phyloP scores from a whole-genome alignment of 352 stramenopile genomes.

The Pythium apleroticum region DNA sequence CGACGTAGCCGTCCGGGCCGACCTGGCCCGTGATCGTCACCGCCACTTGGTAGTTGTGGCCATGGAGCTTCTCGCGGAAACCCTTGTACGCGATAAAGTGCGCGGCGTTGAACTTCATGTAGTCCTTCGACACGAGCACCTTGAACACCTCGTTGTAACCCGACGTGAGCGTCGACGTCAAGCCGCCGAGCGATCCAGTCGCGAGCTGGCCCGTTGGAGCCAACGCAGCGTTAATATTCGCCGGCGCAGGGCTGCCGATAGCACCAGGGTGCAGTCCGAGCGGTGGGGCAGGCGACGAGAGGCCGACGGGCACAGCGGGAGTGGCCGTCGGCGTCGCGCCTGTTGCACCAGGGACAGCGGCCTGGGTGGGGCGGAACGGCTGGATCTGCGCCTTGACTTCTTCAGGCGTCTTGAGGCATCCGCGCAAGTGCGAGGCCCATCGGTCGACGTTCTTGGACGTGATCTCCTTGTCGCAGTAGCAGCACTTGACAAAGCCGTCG shows the following conservation, averaged over 20 bases:
- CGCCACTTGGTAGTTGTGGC: constrained; percentile 97
- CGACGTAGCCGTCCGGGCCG: constrained; percentile 93
- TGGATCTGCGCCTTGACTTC: constrained; percentile 80
- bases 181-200: constrained; percentile 16
- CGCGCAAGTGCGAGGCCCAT: constrained; percentile 78
- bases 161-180: constrained; percentile 29
- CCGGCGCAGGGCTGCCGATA: constrained; percentile 8
- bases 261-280: constrained; percentile 20
- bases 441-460: constrained; percentile 81
- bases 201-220: constrained; percentile 18
- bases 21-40: constrained; percentile 89
- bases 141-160: constrained; percentile 81
- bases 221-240: constrained; percentile 3
- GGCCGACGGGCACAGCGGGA: constrained; percentile 15
- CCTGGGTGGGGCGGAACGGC: constrained; percentile 37
- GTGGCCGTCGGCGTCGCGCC: constrained; percentile 14
- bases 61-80: constrained; percentile 96
- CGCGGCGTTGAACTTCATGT: constrained; percentile 91
- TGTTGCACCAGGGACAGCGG: constrained; percentile 18
- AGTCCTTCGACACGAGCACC: constrained; percentile 88
- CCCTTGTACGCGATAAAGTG: constrained; percentile 92
- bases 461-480: constrained; percentile 86
- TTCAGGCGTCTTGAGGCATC: constrained; percentile 73
- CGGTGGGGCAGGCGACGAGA: constrained; percentile 21
- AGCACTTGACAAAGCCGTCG: constrained; percentile 72